Base-by-base conservation (phyloP, 2,329 filamentous ascomycete species). In the Clonostachys byssicola region DNA sequence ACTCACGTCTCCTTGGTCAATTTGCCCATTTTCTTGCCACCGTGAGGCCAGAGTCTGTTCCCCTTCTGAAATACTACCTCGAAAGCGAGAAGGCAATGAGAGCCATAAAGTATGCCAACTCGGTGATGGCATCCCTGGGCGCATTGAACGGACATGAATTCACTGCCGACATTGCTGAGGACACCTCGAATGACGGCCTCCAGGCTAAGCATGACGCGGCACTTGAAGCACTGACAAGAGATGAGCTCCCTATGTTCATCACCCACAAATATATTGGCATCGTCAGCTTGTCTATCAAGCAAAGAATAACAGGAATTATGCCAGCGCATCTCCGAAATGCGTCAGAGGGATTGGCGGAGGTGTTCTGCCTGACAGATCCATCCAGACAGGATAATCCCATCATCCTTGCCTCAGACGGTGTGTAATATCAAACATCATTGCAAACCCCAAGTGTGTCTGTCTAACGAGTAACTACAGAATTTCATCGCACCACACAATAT, bases 281-380 rank as follows among this genome's bases (percentile, higher is more conserved):
- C 10, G 86, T 88, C n/a, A 88, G 81, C 56, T 65, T 80, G 14
- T 86, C 85, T 23, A 84, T 91, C 36, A 78, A 81, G 52, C 75
- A 80, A 51, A 75, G 85, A 17, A 81, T 91, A 18, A 85, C 82
- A 1, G 84, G 86, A 5, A 86, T 80, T 2, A 62, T 89, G 20
- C 80, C 86, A 3, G 68, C 77, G 2, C 74, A 85, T 54, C 67
- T 89, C 20, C 74, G 78, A 40, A 82, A 87, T 41, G 77, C 85
- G n/a, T 87, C 85, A 0, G 86, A 91, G 60, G 86, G 86, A 0
- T 62, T 91, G 49, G 87, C 86, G 0, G 86, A 91, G 59, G 86
- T 89, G 0, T 91, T 90, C 55, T 91, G 86, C 59, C 63, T 91
- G 47, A 88, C 85, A 1, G 88, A 92, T 60, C 86, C 88, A 9